phyloP scores from a whole-genome alignment of 306 rosid genomes.

The Dicorynia guianensis region DNA sequence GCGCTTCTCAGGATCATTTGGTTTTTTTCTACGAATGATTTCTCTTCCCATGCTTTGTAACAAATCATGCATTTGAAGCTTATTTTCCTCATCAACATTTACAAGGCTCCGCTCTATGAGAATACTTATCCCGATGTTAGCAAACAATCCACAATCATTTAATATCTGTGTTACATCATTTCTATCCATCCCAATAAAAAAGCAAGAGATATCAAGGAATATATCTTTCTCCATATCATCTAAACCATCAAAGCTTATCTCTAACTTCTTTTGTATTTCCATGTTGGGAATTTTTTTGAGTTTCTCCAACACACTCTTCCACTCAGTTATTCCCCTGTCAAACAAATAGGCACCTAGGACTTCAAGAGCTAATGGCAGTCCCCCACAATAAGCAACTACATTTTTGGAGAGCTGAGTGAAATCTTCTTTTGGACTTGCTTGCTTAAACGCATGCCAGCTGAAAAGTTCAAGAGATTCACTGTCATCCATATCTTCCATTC shows the following conservation, averaged over 20 bases:
- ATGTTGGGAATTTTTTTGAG: neutral
- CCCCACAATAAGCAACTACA: neutral
- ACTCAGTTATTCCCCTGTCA: neutral
- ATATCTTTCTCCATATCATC: too few species aligned
- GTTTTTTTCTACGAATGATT: neutral
- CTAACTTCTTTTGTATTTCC: neutral
- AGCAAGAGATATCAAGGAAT: neutral
- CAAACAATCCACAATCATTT: neutral
- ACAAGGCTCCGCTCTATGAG: neutral
- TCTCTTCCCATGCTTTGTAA: neutral
- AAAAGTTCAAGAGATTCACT: too few species aligned
- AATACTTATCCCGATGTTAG: neutral
- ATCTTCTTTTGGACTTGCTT: neutral
- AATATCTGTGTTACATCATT: neutral
- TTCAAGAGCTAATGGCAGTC: neutral
- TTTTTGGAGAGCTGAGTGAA: neutral
- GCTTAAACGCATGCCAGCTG: too few species aligned
- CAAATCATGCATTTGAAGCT: neutral
- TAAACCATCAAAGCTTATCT: neutral
- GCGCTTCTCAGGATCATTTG: neutral
- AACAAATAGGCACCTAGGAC: neutral
- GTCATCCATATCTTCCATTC: too few species aligned
- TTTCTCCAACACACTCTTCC: conserved; percentile 2
- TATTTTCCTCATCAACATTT: neutral
- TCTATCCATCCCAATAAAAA: neutral